Conservation (phyloP, 768 basidiomycete genomes). For the Lactarius vividus region DNA sequence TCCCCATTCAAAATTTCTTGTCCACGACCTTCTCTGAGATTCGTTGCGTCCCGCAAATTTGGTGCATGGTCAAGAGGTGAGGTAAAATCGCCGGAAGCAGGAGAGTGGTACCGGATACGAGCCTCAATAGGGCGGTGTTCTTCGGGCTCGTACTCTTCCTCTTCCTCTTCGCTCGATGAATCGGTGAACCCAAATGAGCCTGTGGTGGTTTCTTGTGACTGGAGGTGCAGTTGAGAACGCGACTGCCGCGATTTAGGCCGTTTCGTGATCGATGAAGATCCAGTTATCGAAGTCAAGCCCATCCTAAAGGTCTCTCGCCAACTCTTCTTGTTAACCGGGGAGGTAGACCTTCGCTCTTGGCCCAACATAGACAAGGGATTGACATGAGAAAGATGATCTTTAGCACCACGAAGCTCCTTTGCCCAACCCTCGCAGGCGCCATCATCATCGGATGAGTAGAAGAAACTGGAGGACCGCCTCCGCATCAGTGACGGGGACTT, state of each 20-base stretch:
- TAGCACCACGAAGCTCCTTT: slow-evolving; percentile 26
- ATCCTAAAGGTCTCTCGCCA: slow-evolving; percentile 34
- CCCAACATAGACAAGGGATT: slow-evolving; percentile 91
- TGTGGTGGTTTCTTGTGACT: neutral
- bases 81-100: neutral
- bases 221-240: slow-evolving; percentile 11
- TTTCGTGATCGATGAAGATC: slow-evolving; percentile 15
- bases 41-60: neutral
- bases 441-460: slow-evolving; percentile 78
- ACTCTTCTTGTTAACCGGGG: slow-evolving; percentile 34
- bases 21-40: neutral
- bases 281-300: slow-evolving; percentile 29
- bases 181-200: slow-evolving; percentile 1
- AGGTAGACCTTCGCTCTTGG: slow-evolving; percentile 40
- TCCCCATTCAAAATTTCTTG: slow-evolving; percentile 11
- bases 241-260: slow-evolving; percentile 26
- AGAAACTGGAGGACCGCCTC: slow-evolving; percentile 71
- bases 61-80: neutral
- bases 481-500: slow-evolving; percentile 24
- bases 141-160: slow-evolving; percentile 39
- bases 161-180: slow-evolving; percentile 39
- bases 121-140: slow-evolving; percentile 75
- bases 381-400: slow-evolving; percentile 81
- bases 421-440: slow-evolving; percentile 32
- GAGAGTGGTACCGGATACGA: slow-evolving; percentile 44